These are phyloP conservation scores for Syzygium syzygioides DNA, from an alignment of 441 rosid species.

Conservation along the genomic window DNA sequence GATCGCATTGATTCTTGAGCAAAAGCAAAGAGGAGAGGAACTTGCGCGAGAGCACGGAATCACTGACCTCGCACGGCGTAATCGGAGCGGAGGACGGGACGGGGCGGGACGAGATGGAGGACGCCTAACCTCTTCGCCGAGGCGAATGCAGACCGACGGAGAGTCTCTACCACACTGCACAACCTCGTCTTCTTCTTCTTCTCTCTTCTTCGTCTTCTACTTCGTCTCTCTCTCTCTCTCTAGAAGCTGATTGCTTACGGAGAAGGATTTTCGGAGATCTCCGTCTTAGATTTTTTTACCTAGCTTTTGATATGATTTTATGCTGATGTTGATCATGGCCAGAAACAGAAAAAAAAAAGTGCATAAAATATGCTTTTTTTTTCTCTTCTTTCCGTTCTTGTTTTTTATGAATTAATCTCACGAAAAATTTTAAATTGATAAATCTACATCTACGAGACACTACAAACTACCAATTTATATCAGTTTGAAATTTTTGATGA, in stretches of 20 bases:
- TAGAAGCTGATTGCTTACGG: not conserved
- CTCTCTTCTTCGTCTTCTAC: rapidly evolving
- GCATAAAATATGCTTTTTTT: not conserved
- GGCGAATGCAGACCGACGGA: not conserved
- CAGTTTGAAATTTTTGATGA: rapidly evolving
- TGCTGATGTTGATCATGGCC: not conserved
- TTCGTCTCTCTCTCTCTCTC: not conserved
- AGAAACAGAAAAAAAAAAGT: not conserved
- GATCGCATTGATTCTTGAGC: not conserved
- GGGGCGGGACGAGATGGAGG: not conserved
- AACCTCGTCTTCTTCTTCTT: not conserved
- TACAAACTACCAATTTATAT: too few relatives aligned
- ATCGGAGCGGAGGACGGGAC: not conserved
- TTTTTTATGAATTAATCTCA: too few relatives aligned
- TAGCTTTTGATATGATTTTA: not conserved
- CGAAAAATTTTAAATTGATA: too few relatives aligned
- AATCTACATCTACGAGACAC: too few relatives aligned
- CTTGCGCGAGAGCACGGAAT: not conserved
- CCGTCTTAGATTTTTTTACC: not conserved
- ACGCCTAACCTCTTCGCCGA: not conserved
- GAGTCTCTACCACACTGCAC: not conserved
- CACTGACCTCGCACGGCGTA: not conserved
- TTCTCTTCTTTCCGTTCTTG: not conserved
- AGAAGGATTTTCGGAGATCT: not conserved
- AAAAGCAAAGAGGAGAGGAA: not conserved